Conservation (phyloP, 1,139 yeast genomes). For the Spencermartinsiella ligniputridi region DNA sequence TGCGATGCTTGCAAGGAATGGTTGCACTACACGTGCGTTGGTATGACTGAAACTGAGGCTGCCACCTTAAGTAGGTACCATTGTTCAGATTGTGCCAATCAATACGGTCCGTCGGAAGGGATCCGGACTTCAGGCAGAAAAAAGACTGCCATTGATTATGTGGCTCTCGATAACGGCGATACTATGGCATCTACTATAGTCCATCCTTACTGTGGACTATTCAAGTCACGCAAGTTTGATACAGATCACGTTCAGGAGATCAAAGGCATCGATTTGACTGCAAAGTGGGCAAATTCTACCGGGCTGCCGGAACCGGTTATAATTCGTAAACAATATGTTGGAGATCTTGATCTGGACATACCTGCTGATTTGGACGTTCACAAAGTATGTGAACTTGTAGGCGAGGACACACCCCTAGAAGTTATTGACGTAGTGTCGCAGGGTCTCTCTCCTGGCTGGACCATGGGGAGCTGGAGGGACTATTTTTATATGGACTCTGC, state of each 20-base stretch:
- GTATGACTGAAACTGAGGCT: slow-evolving; percentile 38
- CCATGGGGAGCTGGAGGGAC: slow-evolving; percentile 66
- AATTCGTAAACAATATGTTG: slow-evolving; percentile 31
- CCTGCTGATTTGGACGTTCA: slow-evolving; percentile 50
- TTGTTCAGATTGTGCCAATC: slow-evolving; percentile 45
- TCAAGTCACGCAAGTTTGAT: slow-evolving; percentile 12
- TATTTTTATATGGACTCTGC: slow-evolving; percentile 50
- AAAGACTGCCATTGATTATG: slow-evolving; percentile 60
- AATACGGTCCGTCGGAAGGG: slow-evolving; percentile 50
- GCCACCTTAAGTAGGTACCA: slow-evolving; percentile 48
- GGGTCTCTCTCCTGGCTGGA: slow-evolving; percentile 58
- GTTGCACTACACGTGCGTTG: slow-evolving; percentile 56
- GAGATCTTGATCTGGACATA: slow-evolving; percentile 40
- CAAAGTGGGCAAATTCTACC: slow-evolving; percentile 36
- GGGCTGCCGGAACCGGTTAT: slow-evolving; percentile 39
- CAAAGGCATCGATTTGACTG: slow-evolving; percentile 36
- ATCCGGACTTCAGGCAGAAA: slow-evolving; percentile 57
- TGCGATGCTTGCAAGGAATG: slow-evolving; percentile 60
- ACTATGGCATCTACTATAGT: slow-evolving; percentile 38
- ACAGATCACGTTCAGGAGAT: slow-evolving; percentile 24
- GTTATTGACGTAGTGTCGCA: slow-evolving; percentile 92
- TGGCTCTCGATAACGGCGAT: slow-evolving; percentile 75
- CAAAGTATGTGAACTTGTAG: slow-evolving; percentile 56
- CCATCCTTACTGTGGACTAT: slow-evolving; percentile 18
- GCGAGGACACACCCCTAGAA: slow-evolving; percentile 61